Conservation (phyloP, 176 grass and related monocot genomes). For the Elaeis guineensis region DNA sequence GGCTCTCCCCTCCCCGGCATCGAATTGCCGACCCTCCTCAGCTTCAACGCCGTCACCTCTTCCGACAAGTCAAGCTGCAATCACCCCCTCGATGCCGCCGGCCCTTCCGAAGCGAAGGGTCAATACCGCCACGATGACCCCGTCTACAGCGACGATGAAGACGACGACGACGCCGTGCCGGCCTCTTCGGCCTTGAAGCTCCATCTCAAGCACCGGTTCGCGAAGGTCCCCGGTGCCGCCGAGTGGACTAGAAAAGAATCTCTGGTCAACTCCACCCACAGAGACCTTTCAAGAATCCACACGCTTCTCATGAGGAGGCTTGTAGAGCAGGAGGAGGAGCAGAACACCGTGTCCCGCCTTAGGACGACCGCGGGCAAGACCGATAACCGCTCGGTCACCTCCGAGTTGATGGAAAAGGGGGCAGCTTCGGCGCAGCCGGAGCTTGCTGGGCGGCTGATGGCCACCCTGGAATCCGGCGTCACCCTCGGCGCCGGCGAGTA, state of each 20-base stretch:
- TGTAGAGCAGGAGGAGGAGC: neutral
- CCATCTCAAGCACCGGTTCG: slow-evolving; percentile 36
- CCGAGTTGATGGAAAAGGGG: neutral
- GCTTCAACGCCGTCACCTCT: slow-evolving; percentile 9
- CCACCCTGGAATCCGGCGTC: slow-evolving; percentile 72
- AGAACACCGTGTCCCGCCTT: neutral
- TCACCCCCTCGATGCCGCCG: neutral
- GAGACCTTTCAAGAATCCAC: slow-evolving; percentile 47
- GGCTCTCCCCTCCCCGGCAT: neutral
- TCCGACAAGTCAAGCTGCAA: slow-evolving; percentile 2
- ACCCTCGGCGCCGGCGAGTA: slow-evolving; percentile 81
- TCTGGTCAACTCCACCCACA: slow-evolving; percentile 31
- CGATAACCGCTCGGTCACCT: neutral
- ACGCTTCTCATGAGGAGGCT: slow-evolving; percentile 31
- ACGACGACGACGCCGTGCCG: neutral
- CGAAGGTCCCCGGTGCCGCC: slow-evolving; percentile 5
- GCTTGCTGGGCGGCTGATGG: slow-evolving; percentile 52
- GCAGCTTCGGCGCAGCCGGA: slow-evolving; percentile 18
- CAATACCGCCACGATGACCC: neutral
- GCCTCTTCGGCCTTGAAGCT: slow-evolving; percentile 35
- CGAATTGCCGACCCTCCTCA: slow-evolving; percentile 1
- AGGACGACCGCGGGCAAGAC: neutral
- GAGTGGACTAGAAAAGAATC: slow-evolving; percentile 35
- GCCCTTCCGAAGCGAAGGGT: neutral
- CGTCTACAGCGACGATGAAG: no score